Base-by-base conservation (phyloP, 441 rosid species). In the Pelargonium fulgidum region DNA sequence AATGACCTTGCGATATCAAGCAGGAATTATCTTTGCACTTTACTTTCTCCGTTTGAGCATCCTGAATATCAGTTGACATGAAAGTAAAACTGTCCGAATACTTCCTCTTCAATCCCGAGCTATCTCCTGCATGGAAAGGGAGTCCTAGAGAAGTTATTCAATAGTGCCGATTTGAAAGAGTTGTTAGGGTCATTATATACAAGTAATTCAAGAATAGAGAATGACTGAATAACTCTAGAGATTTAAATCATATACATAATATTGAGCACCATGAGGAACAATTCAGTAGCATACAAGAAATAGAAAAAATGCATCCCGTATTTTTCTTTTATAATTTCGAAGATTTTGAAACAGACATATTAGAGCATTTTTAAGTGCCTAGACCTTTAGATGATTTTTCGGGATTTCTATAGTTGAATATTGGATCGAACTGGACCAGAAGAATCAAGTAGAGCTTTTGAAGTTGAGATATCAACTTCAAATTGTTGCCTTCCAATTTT, bases 21-120 rank as follows among this genome's bases (percentile, higher is more conserved):
- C 14, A 52, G 59, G 59, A 50, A 50, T 52, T 4, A 52, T 52
- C 59, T 52, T 3, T 16, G 19, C 59, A 52, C 59, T 52, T 52
- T 19, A n/a, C 59, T 52, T 52, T 52, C 20, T 22, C 17, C 17
- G 22, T 52, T 16, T 17, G 17, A 13, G 7, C 59, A 52, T 52
- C 59, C 59, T 52, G 19, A 16, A 16, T 52, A 52, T 52, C 59
- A 52, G 2, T 52, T n/a, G 20, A 52, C 59, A 1, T 52, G 20
- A 14, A 14, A 14, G 16, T 52, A 14, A 52, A 13, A 14, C 17
- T 52, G 59, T 16, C 20, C 9, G 14, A 19, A 52, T 52, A 52
- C 59, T 52, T 52, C 20, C 59, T n/a, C 59, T 52, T 52, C 20
- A n/a, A n/a, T 14, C 59, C 59, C 59, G 19, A 52, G 59, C 59